Evolutionary conservation across 2,329 filamentous ascomycete species (phyloP), one percentile per base, ranked within the genome.

Genomic region (Arthroderma sp.): DNA sequence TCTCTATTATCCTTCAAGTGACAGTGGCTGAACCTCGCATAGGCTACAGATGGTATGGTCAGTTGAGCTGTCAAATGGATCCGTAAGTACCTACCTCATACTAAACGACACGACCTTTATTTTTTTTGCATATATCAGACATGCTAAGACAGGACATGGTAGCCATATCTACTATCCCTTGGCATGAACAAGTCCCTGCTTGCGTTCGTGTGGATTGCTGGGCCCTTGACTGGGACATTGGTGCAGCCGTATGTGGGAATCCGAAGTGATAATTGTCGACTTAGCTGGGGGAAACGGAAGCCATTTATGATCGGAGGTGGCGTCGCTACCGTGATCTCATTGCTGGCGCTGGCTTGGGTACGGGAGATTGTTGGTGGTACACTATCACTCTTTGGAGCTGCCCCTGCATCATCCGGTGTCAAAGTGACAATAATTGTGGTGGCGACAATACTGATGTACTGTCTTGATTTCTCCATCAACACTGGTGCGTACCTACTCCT

Each of bases 391-490:
- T 90, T 93, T 65, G 87, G 87, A 9, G 85, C 82, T 9, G 79
- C 85, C 56, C 74, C 75, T n/a, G 78, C 83, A 39, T 87, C 85
- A 0, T 64, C 78, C 6, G 81, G 78, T 2, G 84, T 87, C 49
- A 84, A 82, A 66, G 78, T 77, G 2, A 75, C 77, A 43, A 81
- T 87, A 52, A 91, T 95, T 63, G 75, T 88, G 33, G 79, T 88
- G 58, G 91, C 91, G 6, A 89, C 95, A 4, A 68, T 90, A 31
- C 86, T 90, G 74, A 87, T 97, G 65, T 97, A 95, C 71, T 78
- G 93, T 54, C 79, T 97, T 54, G 91, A 97, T 70, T 93, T 97
- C 70, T 84, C 91, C 65, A 93, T 97, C 75, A 97, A 97, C 72
- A 93, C 91, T 58, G 85, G 84, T 87, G 74, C 64, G 77, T 71